Evolutionary conservation across 805 yeast genomes (phyloP).

Genomic region (Spathaspora gorwiae): DNA sequence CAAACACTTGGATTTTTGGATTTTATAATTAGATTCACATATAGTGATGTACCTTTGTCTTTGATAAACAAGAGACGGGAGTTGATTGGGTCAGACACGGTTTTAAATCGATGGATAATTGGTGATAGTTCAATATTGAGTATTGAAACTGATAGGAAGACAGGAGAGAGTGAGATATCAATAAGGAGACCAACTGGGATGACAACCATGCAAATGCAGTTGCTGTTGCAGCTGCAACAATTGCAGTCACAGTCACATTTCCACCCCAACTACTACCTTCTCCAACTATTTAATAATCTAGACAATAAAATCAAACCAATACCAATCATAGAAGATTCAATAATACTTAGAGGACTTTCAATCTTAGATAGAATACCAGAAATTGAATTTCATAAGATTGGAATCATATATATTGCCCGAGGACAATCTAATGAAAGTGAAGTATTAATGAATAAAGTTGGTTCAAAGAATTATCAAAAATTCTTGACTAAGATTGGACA

Average conservation of each 20-base stretch:
- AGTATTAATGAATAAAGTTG: slow-evolving; percentile 58
- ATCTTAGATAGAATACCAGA: slow-evolving; percentile 73
- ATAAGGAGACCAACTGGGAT: slow-evolving; percentile 68
- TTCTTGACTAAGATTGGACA: slow-evolving; percentile 60
- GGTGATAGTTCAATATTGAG: slow-evolving; percentile 52
- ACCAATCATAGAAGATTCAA: slow-evolving; percentile 46
- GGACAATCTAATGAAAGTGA: slow-evolving; percentile 61
- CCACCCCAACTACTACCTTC: slow-evolving; percentile 42
- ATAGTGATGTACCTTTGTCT: slow-evolving; percentile 55
- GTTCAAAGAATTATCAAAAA: slow-evolving; percentile 57
- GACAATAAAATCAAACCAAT: slow-evolving; percentile 37
- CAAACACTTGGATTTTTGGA: slow-evolving; percentile 64
- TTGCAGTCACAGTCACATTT: not conserved
- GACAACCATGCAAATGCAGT: slow-evolving; percentile 39
- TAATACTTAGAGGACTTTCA: slow-evolving; percentile 46
- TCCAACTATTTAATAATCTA: slow-evolving; percentile 49
- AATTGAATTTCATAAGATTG: slow-evolving; percentile 73
- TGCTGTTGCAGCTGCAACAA: slow-evolving; percentile 37
- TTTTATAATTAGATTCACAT: slow-evolving; percentile 62
- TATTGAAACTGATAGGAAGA: slow-evolving; percentile 46
- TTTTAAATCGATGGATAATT: slow-evolving; percentile 49
- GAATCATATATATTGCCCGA: slow-evolving; percentile 69
- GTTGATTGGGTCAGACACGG: slow-evolving; percentile 5
- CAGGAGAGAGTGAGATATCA: slow-evolving; percentile 49
- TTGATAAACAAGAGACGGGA: slow-evolving; percentile 17